phyloP scores from a whole-genome alignment of 2,329 filamentous ascomycete species.

The Didymella glomerata region DNA sequence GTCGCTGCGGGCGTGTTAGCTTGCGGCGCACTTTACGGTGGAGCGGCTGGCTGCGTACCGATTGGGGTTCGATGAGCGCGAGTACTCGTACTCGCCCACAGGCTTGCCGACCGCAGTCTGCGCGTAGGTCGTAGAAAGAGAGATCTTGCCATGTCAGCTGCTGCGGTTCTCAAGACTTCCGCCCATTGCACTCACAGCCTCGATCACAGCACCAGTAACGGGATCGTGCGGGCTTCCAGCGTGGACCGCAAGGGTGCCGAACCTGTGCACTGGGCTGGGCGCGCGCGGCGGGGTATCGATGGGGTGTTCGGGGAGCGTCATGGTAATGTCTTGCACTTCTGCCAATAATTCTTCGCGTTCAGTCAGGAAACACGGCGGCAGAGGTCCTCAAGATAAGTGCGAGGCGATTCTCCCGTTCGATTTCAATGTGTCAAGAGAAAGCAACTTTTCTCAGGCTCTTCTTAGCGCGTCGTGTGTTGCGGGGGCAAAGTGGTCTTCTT shows the following conservation, averaged over 20 bases:
- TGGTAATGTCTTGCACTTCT: slow-evolving; percentile 26
- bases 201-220: slow-evolving; percentile 92
- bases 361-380: background rate
- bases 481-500: slow-evolving; percentile 24
- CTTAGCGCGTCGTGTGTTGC: slow-evolving; percentile 26
- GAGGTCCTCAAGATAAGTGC: slow-evolving; percentile 8
- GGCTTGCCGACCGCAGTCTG: slow-evolving; percentile 88
- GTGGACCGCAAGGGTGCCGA: slow-evolving; percentile 94
- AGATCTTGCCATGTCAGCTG: slow-evolving; percentile 67
- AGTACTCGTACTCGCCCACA: slow-evolving; percentile 91
- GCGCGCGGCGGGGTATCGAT: slow-evolving; percentile 78
- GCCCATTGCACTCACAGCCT: slow-evolving; percentile 63
- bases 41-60: slow-evolving; percentile 53
- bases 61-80: slow-evolving; percentile 92
- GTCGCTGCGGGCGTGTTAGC: slow-evolving; percentile 61
- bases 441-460: slow-evolving; percentile 25
- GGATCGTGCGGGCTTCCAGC: slow-evolving; percentile 92
- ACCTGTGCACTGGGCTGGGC: slow-evolving; percentile 77
- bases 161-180: background rate
- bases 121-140: slow-evolving; percentile 95
- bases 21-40: background rate
- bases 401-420: slow-evolving; percentile 14
- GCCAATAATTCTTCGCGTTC: background rate
- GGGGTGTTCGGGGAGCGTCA: slow-evolving; percentile 59
- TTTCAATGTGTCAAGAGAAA: slow-evolving; percentile 24